Base-by-base conservation (phyloP, 2,329 filamentous ascomycete species). In the Cladophialophora exuberans region DNA sequence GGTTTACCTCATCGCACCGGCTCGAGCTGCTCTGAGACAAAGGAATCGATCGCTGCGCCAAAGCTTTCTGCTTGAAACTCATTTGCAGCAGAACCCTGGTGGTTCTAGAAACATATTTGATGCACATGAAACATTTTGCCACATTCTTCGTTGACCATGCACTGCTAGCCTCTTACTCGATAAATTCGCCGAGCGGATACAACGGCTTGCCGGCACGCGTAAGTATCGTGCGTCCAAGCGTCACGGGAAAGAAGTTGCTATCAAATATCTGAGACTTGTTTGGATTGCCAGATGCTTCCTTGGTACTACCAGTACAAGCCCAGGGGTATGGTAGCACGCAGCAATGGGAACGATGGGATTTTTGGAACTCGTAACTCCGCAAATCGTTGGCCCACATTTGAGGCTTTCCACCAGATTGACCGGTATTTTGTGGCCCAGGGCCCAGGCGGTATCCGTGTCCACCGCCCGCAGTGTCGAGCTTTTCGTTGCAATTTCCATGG, bases 21-120 rank as follows among this genome's bases (percentile, higher is more conserved):
- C n/a, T 53, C 50, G 50, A 53, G 35, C 42, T 52, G 41, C 50
- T 53, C 42, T 53, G 46, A 31, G 42, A 17, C 42, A 28, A 17
- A 39, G 42, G 11, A 17, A 43, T 33, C 30, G 45, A 50, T 44
- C 38, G 35, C 31, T 30, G 23, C 33, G 5, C 22, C 4, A n/a
- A 18, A 22, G 22, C 17, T 36, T 35, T 30, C n/a, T n/a, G n/a
- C n/a, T n/a, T 44, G 42, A 44, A 44, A 22, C 26, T 44, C 42
- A 44, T 44, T 17, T 26, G 22, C 22, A 26, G 22, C 25, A 25
- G 26, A 28, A 41, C 39, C 13, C 20, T 38, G 17, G 22, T 49
- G 15, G 46, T 49, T 49, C 46, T 49, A 49, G 46, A 49, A 47
- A 38, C n/a, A 20, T 26, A 25, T 47, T 46, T n/a, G 35, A 23